Evolutionary conservation across 177 flowering plant genomes (phyloP), one percentile per base, ranked within the genome.

Genomic region (Vitis hybrid): DNA sequence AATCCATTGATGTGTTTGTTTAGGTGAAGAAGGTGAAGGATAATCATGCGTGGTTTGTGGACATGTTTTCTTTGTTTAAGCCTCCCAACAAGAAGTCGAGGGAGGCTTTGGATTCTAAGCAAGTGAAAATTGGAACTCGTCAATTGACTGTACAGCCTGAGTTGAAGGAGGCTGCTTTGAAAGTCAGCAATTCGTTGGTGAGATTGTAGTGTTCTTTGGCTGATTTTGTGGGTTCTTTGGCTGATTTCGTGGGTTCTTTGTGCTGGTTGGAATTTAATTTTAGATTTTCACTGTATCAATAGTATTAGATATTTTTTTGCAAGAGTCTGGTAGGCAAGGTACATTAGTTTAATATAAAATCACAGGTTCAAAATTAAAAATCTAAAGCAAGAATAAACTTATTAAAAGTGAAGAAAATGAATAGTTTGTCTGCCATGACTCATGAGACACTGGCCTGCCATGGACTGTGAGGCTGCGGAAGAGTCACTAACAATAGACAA

Each of bases 31-130:
- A 84, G 82, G 17, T 91, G 80, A 79, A 84, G 75, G 86, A 75
- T 50, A 87, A 88, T 77, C 92, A 80, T 24, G 74, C 70, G 1
- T 92, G 98, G 98, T 88, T 88, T 54, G 66, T 89, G 77, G 85
- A 83, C 56, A 84, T 92, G 9, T 63, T 86, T 32, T 74, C 84
- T 1, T 53, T 64, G 12, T 94, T 92, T 73, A 89, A 85, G 79
- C 82, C 85, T 3, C 90, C 92, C 2, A 90, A 77, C 74, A 78
- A 71, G 79, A 82, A 81, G n/a, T 94, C 98, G 2, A 88, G 74
- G 71, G 83, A 81, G 52, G 92, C 97, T 56, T 75, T 94, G 83
- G 83, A 86, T 66, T 82, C 90, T 3, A 30, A 50, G n/a, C 61
- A 74, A 61, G 56, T 94, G 18, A 72, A 77, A 27, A 72, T 92